Base-by-base conservation (phyloP, 2,329 filamentous ascomycete species). In the Clathrospora elynae region DNA sequence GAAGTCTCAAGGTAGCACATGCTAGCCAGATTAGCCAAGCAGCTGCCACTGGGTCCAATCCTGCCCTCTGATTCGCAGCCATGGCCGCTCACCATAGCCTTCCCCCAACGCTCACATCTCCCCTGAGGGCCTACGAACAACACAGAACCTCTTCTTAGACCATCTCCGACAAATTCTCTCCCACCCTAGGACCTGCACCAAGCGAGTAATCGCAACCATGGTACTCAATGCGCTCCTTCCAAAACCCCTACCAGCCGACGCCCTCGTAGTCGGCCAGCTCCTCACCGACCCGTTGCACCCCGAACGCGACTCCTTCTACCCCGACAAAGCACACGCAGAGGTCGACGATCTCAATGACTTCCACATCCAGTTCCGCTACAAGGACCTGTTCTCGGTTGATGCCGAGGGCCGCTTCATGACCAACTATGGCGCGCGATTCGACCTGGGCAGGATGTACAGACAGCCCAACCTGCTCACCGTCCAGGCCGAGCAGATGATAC, bases 321-420 rank as follows among this genome's bases (percentile, higher is more conserved):
- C 64, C 12, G 54, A 62, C 38, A 41, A 46, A n/a, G 62, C 66
- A 13, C 62, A 66, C 42, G 60, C 55, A 22, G 55, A 59, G 26
- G 49, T 70, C 51, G 67, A 70, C 51, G 64, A 67, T 18, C 60
- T 70, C 48, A 70, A 70, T 37, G 65, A 70, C 51, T 69, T 66
- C 51, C 64, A 68, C 51, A 70, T 70, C 41, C 64, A 70, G 45
- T 61, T 69, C 19, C 65, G 67, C 18, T 70, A 70, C 60, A 67
- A 64, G 35, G 67, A 70, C 20, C 29, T 70, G 28, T 70, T 68
- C 53, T 66, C 64, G 19, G 55, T 68, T 42, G 67, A 70, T 43
- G 49, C 54, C 18, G 66, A 70, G 42, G 67, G 67, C 37, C 64
- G 67, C 23, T 70, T 70, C 57, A 62, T 65, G 46, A 58, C 61